Evolutionary conservation across 371 early-diverging fungal species (phyloP).

Genomic region (Rhizopus microsporus): DNA sequence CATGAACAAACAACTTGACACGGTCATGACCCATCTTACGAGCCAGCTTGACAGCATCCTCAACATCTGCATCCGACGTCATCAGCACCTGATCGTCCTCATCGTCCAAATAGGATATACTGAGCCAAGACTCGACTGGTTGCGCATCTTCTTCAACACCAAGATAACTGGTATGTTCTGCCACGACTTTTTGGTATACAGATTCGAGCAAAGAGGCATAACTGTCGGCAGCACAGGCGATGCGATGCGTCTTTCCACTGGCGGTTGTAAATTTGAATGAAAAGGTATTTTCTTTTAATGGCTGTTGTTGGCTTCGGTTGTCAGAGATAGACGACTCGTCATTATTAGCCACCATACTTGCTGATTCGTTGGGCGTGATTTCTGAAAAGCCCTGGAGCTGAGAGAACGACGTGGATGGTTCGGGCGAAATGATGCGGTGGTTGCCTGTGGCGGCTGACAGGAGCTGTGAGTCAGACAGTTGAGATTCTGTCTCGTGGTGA

Average conservation of each 20-base stretch:
- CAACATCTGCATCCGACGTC: conserved; percentile 75
- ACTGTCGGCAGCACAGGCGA: conserved; percentile 26
- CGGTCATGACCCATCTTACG: conserved; percentile 74
- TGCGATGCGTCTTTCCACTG: conserved; percentile 40
- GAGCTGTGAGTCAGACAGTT: conserved; percentile 37
- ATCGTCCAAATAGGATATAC: conserved; percentile 85
- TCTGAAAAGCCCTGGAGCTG: conserved; percentile 42
- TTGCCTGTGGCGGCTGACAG: conserved; percentile 16
- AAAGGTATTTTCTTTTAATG: conserved; percentile 26
- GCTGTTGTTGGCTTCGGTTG: conserved; percentile 18
- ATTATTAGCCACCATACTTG: conserved; percentile 46
- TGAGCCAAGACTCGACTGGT: conserved; percentile 44
- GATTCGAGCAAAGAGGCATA: conserved; percentile 31
- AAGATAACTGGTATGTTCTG: conserved; percentile 31
- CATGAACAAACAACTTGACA: conserved; percentile 72
- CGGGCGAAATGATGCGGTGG: conserved; percentile 35
- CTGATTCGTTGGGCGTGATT: conserved; percentile 53
- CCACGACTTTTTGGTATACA: conserved; percentile 41
- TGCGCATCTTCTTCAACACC: conserved; percentile 9
- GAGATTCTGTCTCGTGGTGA: conserved; percentile 36
- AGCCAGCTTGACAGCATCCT: conserved; percentile 82
- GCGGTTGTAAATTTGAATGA: conserved; percentile 43
- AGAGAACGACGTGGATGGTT: conserved; percentile 40
- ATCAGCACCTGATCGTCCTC: conserved; percentile 88
- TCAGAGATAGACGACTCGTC: conserved; percentile 55